Conservation (phyloP, 2,329 filamentous ascomycete species). For the Colletotrichum sp. region DNA sequence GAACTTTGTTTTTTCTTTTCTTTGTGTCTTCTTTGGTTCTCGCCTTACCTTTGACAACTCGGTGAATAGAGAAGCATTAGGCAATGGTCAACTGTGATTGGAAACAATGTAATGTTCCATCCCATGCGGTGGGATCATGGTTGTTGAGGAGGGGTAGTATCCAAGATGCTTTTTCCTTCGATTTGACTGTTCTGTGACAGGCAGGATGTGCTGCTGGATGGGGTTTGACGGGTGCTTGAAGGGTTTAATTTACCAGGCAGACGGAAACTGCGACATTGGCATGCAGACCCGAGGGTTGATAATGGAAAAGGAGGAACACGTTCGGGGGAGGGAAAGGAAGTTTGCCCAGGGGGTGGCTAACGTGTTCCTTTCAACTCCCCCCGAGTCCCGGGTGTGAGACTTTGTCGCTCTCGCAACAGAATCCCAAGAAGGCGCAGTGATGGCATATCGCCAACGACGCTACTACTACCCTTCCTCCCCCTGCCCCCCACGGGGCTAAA, state of each 20-base stretch:
- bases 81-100: background rate
- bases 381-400: background rate
- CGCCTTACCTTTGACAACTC: background rate
- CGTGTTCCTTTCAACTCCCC: background rate
- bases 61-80: background rate
- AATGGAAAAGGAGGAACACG: background rate
- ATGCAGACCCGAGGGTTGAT: background rate
- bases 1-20: background rate
- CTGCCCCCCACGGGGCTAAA: background rate
- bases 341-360: background rate
- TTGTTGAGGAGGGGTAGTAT: background rate
- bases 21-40: background rate
- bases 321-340: background rate
- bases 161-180: background rate
- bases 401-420: background rate
- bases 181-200: background rate
- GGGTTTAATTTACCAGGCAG: background rate
- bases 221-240: background rate
- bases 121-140: background rate
- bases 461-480: background rate
- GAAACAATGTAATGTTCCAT: background rate
- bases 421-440: background rate
- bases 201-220: background rate
- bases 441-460: background rate
- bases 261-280: background rate